Base-by-base conservation (phyloP, 345 rosid genomes). In the Odontarrhena argentea region DNA sequence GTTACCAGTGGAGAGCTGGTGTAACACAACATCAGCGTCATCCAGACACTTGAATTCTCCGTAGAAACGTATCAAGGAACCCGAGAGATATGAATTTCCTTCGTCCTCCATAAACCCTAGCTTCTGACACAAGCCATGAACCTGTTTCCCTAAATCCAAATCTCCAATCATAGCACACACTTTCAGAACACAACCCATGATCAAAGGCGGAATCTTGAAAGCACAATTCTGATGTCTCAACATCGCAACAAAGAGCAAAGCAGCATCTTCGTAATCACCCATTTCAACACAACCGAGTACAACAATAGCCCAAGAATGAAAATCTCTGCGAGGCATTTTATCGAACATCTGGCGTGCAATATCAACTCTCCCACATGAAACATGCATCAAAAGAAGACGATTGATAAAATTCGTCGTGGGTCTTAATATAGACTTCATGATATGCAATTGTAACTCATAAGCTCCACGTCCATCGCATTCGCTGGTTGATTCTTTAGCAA, bases 81-180 rank as follows among this genome's bases (percentile, higher is more conserved):
- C 75, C 5, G 72, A 71, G 2, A 81, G 53, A 51, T 75, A 75
- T 5, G 67, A 68, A 48, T 79, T 18, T 18, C 22, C 79, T 34
- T 62, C 50, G 3, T 63, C 52, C 12, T 15, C 54, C 7, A 56
- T 50, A 62, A 41, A 48, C 46, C 91, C 91, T 22, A 68, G 53
- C 81, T 87, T 89, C 46, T 84, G 71, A 34, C 81, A 72, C 80
- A 84, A 76, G 5, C 75, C 87, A 71, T 87, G 96, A n/a, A 87
- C 54, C 62, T 89, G 91, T 60, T 80, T 82, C 7, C 94, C 96
- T 10, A 85, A 74, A 7, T 46, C 85, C 68, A 84, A 66, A 55
- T 87, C 78, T 64, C 63, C 66, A 2, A 76, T 60, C 73, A 65
- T 44, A 25, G 74, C 78, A 67, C 91, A 87, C 6, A 82, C 81